Base-by-base conservation (phyloP, 2,329 filamentous ascomycete species). In the Fusarium tuaranense region DNA sequence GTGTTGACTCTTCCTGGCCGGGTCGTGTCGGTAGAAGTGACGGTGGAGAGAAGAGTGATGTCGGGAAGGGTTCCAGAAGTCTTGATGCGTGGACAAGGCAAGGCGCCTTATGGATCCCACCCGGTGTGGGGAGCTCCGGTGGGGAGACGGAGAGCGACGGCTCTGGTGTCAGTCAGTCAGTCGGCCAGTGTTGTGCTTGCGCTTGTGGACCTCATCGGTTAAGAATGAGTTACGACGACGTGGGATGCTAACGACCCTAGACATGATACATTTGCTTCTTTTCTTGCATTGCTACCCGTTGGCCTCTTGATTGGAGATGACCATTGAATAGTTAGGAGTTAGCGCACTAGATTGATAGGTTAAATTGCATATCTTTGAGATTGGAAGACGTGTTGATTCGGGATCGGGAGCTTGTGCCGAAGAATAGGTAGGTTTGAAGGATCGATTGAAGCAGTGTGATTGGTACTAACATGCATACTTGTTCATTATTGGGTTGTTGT, bases 111-210 rank as follows among this genome's bases (percentile, higher is more conserved):
- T 62, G 34, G 57, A 55, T 58, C 25, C 32, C 53, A 32, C 27
- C 18, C 22, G 16, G 20, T 66, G 63, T 60, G 57, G 69, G 53
- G 58, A 62, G 58, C 25, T 18, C 27, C 34, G 36, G 68, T 71
- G 71, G 72, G 51, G 69, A 75, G 65, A 63, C 72, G 72, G 67
- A 70, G 67, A 70, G 61, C 27, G 69, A 72, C 72, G 72, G 72
- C 72, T 74, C 65, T 74, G 60, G 48, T 65, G 64, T 69, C 27
- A 59, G 62, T 30, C 20, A 53, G 48, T 53, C 48, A 32, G 48
- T 53, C 44, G 44, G 9, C 44, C 48, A 53, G 48, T 53, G 48
- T 38, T 30, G 57, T 55, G 27, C 27, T 39, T 34, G 32, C 12
- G 32, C 12, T 34, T 63, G 72, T 72, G 72, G 68, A 69, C 51